Evolutionary conservation across 352 stramenopile species (phyloP).

Genomic region (Globisporangium parvum): DNA sequence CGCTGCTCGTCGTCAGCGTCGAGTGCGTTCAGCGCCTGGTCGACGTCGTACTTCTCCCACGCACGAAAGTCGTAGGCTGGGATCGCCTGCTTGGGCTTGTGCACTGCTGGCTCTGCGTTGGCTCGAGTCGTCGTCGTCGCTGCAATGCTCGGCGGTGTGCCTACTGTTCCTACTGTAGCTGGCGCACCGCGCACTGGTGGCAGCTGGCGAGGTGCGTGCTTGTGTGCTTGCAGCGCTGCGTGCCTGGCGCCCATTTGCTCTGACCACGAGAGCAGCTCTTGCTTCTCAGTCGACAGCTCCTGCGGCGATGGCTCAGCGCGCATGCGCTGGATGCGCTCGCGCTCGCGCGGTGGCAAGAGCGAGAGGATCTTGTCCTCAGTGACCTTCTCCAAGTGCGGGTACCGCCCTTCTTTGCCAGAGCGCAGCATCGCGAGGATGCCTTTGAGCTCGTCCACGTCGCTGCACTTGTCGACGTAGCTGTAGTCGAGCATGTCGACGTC

Average conservation of each 20-base stretch:
- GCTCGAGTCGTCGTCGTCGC: not conserved
- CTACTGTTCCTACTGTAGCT: too few species aligned
- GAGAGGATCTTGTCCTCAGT: constrained; percentile 77
- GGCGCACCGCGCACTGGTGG: constrained; percentile 51
- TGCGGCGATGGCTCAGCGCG: constrained; percentile 35
- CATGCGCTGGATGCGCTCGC: constrained; percentile 67
- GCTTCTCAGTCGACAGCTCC: constrained; percentile 53
- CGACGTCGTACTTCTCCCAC: constrained; percentile 90
- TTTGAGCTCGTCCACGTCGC: constrained; percentile 80
- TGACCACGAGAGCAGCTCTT: constrained; percentile 66
- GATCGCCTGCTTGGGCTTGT: constrained; percentile 36
- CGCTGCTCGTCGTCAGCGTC: constrained; percentile 44
- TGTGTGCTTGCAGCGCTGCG: constrained; percentile 33
- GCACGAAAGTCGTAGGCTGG: constrained; percentile 87
- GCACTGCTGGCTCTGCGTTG: constrained; percentile 7
- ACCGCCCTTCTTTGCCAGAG: constrained; percentile 87
- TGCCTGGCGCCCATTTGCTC: constrained; percentile 51
- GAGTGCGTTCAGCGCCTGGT: constrained; percentile 68
- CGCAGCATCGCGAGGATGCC: constrained; percentile 80
- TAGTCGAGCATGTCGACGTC: constrained; percentile 92
- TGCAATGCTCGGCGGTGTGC: constrained; percentile 11
- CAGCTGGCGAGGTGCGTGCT: constrained; percentile 8
- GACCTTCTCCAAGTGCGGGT: constrained; percentile 79
- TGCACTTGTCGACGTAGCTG: constrained; percentile 80
- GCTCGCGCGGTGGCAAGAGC: constrained; percentile 74